Conservation (phyloP, 208 protist species). For the Willaertia magna region DNA sequence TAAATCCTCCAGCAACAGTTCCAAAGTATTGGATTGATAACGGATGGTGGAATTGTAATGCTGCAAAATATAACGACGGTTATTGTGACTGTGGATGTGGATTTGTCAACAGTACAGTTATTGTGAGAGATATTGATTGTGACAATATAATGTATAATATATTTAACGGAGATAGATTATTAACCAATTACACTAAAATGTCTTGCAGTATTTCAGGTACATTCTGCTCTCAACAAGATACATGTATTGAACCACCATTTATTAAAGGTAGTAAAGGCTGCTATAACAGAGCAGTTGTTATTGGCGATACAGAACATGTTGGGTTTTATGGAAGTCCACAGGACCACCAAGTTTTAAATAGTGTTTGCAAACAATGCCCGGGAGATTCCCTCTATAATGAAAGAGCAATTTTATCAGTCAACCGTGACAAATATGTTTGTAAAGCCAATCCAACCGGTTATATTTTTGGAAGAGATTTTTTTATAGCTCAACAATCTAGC, state of each 20-base stretch:
- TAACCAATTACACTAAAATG: background rate
- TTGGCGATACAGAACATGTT: background rate
- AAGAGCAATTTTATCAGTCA: background rate
- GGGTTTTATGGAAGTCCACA: background rate
- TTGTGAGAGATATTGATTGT: background rate
- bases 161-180: background rate
- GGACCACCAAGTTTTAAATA: background rate
- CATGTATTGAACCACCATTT: background rate
- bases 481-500: background rate
- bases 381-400: background rate
- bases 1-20: background rate
- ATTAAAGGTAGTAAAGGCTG: background rate
- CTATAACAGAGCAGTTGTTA: background rate
- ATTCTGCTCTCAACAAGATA: background rate
- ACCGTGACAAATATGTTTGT: background rate
- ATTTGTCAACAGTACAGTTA: background rate
- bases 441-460: background rate
- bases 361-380: background rate
- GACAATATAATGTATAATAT: background rate
- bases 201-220: background rate
- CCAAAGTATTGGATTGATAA: background rate
- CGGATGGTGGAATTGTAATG: background rate
- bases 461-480: background rate
- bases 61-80: background rate
- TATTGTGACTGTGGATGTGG: background rate